These are phyloP conservation scores for Stephanodiscus minutulus DNA, from an alignment of 108 stramenopile species.

Conservation along the genomic window DNA sequence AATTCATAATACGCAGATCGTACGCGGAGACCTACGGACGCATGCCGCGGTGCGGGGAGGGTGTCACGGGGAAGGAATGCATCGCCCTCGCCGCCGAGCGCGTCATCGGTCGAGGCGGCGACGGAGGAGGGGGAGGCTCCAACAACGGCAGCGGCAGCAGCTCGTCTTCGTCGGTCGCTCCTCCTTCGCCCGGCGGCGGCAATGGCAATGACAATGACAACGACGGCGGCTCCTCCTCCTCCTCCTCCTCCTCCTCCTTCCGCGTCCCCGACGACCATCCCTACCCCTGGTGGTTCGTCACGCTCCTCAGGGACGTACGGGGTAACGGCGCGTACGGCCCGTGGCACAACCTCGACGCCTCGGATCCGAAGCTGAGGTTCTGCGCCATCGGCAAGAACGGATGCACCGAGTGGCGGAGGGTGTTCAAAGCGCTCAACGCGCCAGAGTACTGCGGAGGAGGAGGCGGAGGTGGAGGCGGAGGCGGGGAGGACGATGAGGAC, in stretches of 20 bases:
- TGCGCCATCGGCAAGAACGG: conserved; percentile 62
- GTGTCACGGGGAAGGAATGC: conserved; percentile 22
- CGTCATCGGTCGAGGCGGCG: too few species aligned
- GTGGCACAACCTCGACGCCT: conserved; percentile 54
- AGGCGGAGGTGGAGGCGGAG: background rate
- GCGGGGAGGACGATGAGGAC: background rate
- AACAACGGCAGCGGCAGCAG: too few species aligned
- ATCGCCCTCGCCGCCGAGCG: conserved; percentile 8
- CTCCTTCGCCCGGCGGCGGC: too few species aligned
- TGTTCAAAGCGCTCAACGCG: conserved; percentile 40
- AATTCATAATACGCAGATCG: conserved; percentile 37
- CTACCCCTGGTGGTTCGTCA: conserved; percentile 68
- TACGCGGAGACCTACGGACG: conserved; percentile 38
- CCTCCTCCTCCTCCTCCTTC: background rate
- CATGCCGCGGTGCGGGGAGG: conserved; percentile 24
- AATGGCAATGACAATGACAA: too few species aligned
- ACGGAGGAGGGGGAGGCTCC: background rate
- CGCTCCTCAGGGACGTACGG: conserved; percentile 50
- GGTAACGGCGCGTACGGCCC: conserved; percentile 34
- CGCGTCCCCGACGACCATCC: conserved; percentile 4
- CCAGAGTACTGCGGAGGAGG: conserved; percentile 12
- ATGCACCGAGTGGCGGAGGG: conserved; percentile 48
- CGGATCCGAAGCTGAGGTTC: conserved; percentile 42
- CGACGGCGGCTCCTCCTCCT: too few species aligned
- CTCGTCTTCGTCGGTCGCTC: too few species aligned